These are phyloP conservation scores for Physcia stellaris DNA, from an alignment of 495 filamentous ascomycete species.

Conservation along the genomic window DNA sequence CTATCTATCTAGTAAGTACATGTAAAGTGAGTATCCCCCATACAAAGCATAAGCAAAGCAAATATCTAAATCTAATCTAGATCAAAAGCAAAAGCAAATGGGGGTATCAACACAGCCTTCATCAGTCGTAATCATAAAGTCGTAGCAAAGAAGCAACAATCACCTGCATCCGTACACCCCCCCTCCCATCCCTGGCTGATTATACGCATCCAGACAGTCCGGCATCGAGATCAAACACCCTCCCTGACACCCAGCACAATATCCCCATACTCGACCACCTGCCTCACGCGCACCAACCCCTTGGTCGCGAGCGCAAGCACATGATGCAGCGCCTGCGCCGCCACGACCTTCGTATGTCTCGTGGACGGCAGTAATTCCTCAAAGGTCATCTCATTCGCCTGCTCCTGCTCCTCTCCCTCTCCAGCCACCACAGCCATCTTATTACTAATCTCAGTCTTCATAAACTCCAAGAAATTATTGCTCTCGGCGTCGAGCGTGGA, in stretches of 20 bases:
- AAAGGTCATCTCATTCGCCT: slow-evolving; percentile 33
- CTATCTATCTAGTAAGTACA: too few relatives aligned
- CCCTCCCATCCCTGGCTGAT: too few relatives aligned
- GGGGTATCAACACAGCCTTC: too few relatives aligned
- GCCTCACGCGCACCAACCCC: slow-evolving; percentile 39
- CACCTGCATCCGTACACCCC: too few relatives aligned
- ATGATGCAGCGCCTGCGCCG: slow-evolving; percentile 62
- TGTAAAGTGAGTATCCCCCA: too few relatives aligned
- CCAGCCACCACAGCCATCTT: slow-evolving; percentile 21
- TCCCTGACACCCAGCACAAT: slow-evolving; percentile 13
- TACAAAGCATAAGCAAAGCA: too few relatives aligned
- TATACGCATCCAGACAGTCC: too few relatives aligned
- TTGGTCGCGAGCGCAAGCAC: slow-evolving; percentile 56
- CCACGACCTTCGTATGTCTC: slow-evolving; percentile 41
- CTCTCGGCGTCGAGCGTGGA: slow-evolving; percentile 43
- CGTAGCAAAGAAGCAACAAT: too few relatives aligned
- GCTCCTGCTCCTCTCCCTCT: slow-evolving; percentile 21
- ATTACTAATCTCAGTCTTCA: slow-evolving; percentile 25
- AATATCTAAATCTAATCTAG: too few relatives aligned
- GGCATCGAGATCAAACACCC: slow-evolving; percentile 12
- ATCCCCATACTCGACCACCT: slow-evolving; percentile 30
- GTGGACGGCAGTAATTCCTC: slow-evolving; percentile 42
- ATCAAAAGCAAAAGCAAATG: too few relatives aligned
- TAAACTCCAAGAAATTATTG: slow-evolving; percentile 46
- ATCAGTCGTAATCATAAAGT: too few relatives aligned